Conservation (phyloP, 1,284 basidiomycete species). For the Melampsora larici-populina region DNA sequence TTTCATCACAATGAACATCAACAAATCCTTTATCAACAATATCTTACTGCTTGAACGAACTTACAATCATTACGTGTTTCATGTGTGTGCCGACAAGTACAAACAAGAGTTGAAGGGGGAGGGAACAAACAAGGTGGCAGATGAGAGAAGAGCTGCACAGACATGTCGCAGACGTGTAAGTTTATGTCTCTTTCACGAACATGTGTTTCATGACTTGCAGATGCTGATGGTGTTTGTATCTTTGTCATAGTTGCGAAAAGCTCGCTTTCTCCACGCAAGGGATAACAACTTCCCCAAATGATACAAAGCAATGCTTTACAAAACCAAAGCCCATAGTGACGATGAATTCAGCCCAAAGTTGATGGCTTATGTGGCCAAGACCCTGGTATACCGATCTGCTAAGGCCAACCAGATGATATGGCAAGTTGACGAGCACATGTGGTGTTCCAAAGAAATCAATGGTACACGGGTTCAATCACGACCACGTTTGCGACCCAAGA, state of each 20-base stretch:
- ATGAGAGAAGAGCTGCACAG: neutral
- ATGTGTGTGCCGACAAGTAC: neutral
- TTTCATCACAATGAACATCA: neutral
- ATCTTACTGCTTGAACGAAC: neutral
- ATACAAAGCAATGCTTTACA: neutral
- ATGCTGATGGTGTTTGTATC: neutral
- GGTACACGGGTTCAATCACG: neutral
- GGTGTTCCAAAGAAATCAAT: neutral
- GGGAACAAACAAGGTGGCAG: neutral
- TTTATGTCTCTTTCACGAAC: no score
- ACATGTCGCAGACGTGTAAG: neutral
- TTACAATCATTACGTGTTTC: neutral
- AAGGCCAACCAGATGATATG: neutral
- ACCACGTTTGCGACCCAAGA: neutral
- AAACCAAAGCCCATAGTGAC: neutral
- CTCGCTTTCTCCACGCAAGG: no score
- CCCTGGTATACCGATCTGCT: neutral
- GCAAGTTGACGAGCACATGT: neutral
- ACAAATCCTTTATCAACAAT: neutral
- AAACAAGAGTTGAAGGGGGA: neutral
- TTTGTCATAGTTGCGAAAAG: neutral
- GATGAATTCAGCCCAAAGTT: neutral
- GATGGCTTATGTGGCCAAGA: neutral
- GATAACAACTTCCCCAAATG: neutral
- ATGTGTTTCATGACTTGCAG: neutral